Base-by-base conservation (phyloP, 2,329 filamentous ascomycete genomes). In the Didymella lethalis region DNA sequence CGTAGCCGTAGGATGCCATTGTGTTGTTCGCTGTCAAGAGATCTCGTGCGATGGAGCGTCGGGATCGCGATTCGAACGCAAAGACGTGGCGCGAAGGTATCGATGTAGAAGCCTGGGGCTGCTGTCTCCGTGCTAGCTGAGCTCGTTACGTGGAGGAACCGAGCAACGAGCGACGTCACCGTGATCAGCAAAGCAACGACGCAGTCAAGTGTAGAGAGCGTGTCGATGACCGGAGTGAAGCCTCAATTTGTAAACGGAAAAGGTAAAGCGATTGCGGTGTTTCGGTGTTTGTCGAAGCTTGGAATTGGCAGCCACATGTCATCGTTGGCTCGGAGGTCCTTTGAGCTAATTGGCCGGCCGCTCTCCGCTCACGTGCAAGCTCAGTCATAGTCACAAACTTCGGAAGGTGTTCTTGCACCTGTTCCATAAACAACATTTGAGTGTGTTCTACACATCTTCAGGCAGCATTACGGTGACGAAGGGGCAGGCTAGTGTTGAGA, bases 1-100 rank as follows among this genome's bases (percentile, higher is more conserved):
- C 75, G 48, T 78, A 79, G 49, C 78, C 56, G 73, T 81, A 80
- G 58, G 78, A 75, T 64, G 81, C 76, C 81, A 82, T 83, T 62
- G 61, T 70, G 62, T 32, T 57, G 29, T 40, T 20, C n/a, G 32
- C 8, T n/a, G 47, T 34, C n/a, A 32, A 16, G 12, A 23, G 20
- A 12, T 3, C 31, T 36, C 29, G 28, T 31, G 29, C 14, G 18
- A 18, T 20, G 14, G 31, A n/a, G 40, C 25, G 26, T 34, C 16
- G 34, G 29, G 31, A 18, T 25, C 4, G 20, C 44, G 7, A 51
- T 6, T 31, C 14, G 20, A 12, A 46, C 7, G 14, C 20, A 54
- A 41, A 26, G 50, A 60, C 52, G 56, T 64, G 58, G 56, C 29
- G 20, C 18, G 18, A 43, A 51, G 31, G 29, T 53, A 57, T 62